Base-by-base conservation (phyloP, 2,329 filamentous ascomycete genomes). In the Venturia asperata region DNA sequence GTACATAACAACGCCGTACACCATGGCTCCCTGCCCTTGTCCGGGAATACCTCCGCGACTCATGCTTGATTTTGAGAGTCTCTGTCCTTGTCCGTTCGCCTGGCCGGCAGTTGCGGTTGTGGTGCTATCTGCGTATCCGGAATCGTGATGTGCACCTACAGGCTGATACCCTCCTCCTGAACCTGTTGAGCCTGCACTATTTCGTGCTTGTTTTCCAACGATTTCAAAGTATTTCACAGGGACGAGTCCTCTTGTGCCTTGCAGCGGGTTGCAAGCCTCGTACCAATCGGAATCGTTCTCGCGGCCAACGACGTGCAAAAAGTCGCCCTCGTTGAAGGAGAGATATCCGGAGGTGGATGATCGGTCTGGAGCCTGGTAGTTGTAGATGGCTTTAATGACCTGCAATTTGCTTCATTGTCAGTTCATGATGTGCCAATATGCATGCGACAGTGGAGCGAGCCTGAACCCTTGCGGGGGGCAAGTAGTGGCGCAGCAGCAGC, bases 241-340 rank as follows among this genome's bases (percentile, higher is more conserved):
- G 56, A 99, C 94, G 67, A 99, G 84, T 67, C 94, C 94, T 70
- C 92, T 87, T 62, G 91, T 91, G 77, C 89, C 89, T 72, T 90
- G 91, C 69, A 96, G 82, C 67, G 94, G 94, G 75, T 99, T 99
- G 82, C 92, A 97, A 65, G 93, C 94, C 78, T 97, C 94, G 82
- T 97, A 99, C 93, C 94, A 99, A 75, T 97, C 91, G 49, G 81
- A 80, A 75, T 97, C 93, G 81, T 97, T 88, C 79, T 97, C 94
- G 76, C 93, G 89, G 72, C 90, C 91, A 76, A 97, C 93, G 69
- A 99, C 94, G 80, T 97, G 93, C 76, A 99, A 94, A 77, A 97
- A 99, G 76, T 99, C 94, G 73, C 94, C 94, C 74, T 91, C 90
- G 69, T 88, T 91, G 78, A 99, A 99, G 74, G 89, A 88, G 72